Evolutionary conservation across 2,329 filamentous ascomycete species (phyloP), one percentile per base, ranked within the genome.

Genomic region (Hymenoscyphus infarciens): DNA sequence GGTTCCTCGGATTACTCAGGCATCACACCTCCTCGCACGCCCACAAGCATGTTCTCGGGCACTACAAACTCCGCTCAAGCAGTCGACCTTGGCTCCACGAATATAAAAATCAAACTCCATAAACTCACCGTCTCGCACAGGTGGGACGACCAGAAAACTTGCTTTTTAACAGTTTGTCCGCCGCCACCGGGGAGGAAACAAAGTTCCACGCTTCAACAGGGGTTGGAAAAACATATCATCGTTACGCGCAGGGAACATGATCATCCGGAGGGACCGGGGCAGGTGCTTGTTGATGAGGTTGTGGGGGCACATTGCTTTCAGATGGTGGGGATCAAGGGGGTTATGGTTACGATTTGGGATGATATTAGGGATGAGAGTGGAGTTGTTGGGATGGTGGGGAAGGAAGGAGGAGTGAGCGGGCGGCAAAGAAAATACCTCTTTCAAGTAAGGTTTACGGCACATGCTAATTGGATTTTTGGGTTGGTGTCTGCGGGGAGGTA

Each of bases 71-170:
- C 68, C 77, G 15, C 69, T 5, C 82, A 61, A 61, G 60, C 68
- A 29, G 54, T 81, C 78, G 84, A 86, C 22, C 76, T 87, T 25
- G 89, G 88, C 60, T 87, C 91, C 62, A 88, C 88, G 61, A 92
- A 95, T 71, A 86, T 94, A 59, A 93, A 93, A 69, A 91, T 97
- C 69, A 84, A 92, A 39, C 83, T 98, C 13, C 97, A 98, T 74
- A 81, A 91, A 57, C 87, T 94, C 57, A 88, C 92, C 64, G 81
- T 84, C 1, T 81, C 85, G 13, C 86, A 86, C 57, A 94, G 94
- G 74, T 99, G 95, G 95, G 87, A 92, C 65, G 93, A 98, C 74
- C 87, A 93, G 79, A 94, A 95, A 67, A 87, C 91, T 69, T 96
- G 92, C 64, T 82, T 87, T 42, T 79, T 99, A 64, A 91, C 90